Base-by-base conservation (phyloP, 495 filamentous ascomycete genomes). In the Hypomontagnella submonticulosa region DNA sequence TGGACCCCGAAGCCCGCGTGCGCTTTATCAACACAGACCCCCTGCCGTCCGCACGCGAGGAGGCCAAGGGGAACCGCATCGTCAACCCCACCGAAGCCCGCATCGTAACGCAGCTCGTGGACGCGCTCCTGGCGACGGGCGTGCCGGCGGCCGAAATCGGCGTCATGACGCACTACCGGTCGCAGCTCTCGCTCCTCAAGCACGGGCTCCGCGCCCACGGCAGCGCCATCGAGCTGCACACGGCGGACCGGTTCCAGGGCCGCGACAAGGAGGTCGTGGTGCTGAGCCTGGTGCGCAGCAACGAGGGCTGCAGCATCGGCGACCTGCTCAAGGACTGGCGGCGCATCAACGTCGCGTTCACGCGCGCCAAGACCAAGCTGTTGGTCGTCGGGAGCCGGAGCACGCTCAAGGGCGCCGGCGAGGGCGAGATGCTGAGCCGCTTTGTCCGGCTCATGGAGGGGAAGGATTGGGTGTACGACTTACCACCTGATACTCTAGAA, bases 151-250 rank as follows among this genome's bases (percentile, higher is more conserved):
- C 78, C 4, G 88, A 92, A 41, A 94, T 99, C 47, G 95, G 95
- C n/a, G 88, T 98, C 66, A 97, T 99, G 73, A 96, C 95, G n/a
- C 91, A 97, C 74, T 99, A 99, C 79, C 91, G 94, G 63, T 93
- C 91, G 30, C 95, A 99, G 73, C 89, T 99, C 0, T 75, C 81
- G 0, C 70, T 82, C 12, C 74, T 85, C 0, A 81, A 80, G 36
- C 76, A 85, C 32, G 65, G 73, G 4, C 74, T 85, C 1, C 73
- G 77, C 38, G 51, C 64, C 4, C 67, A 75, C 46, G 71, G 65
- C 1, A 70, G 43, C 6, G 84, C 80, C 0, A 86, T 99, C 10
- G 95, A 99, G 75, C 92, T 97, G 85, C 92, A 97, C 76, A 97
- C 95, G 0, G 91, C 95, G 4, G 95, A 99, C 71, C 91, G 92